A percentile compares a stretch with the other conserved stretches of the same genome.
Conservation (phyloP, 2,329 filamentous ascomycete species). For the Amylocarpus encephaloides region DNA sequence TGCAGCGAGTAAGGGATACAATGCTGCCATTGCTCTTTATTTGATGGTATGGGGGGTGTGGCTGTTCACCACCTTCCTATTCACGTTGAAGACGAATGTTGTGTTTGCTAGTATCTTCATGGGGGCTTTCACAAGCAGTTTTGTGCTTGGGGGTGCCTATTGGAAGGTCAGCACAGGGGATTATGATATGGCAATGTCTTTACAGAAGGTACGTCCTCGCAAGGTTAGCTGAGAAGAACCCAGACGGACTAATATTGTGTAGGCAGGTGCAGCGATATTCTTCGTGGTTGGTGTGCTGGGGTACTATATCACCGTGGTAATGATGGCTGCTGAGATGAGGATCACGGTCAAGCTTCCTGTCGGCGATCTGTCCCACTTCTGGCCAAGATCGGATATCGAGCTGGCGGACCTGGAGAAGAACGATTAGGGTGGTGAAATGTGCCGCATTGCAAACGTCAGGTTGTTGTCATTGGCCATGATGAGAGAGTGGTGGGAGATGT, state of each 20-base stretch:
- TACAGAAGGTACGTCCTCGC: conserved; percentile 39
- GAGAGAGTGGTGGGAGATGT: too few relatives aligned
- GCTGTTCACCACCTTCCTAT: conserved; percentile 45
- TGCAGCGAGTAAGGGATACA: conserved; percentile 39
- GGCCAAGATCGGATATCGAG: conserved; percentile 36
- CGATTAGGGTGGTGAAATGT: not conserved
- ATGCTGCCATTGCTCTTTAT: conserved; percentile 43
- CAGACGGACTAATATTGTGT: not conserved
- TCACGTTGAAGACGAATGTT: conserved; percentile 44
- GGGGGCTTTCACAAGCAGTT: conserved; percentile 39
- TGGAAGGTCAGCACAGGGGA: conserved; percentile 41
- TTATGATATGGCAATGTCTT: conserved; percentile 34
- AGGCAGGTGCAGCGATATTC: conserved; percentile 36
- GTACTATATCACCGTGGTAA: conserved; percentile 48
- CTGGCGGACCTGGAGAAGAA: conserved; percentile 20
- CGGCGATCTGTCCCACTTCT: conserved; percentile 44
- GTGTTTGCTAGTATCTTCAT: conserved; percentile 45
- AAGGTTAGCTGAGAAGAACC: not conserved
- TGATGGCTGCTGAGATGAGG: conserved; percentile 48
- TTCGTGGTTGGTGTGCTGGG: conserved; percentile 43
- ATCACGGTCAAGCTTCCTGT: conserved; percentile 43
- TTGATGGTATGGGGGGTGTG: conserved; percentile 48
- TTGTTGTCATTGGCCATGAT: too few relatives aligned
- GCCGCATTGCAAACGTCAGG: too few relatives aligned
- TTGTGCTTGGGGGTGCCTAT: conserved; percentile 43